A percentile compares a stretch with the other conserved stretches of the same genome.
Conservation (phyloP, 1,284 basidiomycete genomes). For the Somion occarium region DNA sequence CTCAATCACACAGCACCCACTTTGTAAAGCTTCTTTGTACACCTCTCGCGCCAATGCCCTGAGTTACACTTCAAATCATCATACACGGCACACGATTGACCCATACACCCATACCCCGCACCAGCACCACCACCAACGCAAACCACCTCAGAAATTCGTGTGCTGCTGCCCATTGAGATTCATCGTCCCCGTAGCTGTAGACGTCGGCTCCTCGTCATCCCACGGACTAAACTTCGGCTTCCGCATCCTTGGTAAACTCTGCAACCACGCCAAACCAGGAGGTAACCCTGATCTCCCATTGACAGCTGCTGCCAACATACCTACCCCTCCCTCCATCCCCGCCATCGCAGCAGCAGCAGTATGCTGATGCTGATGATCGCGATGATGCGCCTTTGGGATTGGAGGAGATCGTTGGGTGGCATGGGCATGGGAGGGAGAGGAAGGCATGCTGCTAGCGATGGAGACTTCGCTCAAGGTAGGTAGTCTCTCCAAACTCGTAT, state of each 20-base stretch:
- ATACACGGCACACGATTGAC: neutral
- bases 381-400: neutral
- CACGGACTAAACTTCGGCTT: conserved; percentile 35
- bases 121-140: neutral
- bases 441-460: conserved; percentile 47
- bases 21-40: too few relatives aligned
- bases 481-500: conserved; percentile 67
- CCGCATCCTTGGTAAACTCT: conserved; percentile 24
- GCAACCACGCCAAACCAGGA: conserved; percentile 28
- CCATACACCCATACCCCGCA: neutral
- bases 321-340: neutral
- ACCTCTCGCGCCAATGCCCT: too few relatives aligned
- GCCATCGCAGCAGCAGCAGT: neutral
- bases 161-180: neutral
- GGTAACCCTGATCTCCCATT: conserved; percentile 1
- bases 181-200: neutral
- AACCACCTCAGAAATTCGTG: neutral
- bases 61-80: too few relatives aligned
- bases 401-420: neutral
- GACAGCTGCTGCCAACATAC: neutral
- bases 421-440: conserved; percentile 39
- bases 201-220: conserved; percentile 25
- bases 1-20: neutral
- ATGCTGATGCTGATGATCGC: neutral
- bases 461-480: conserved; percentile 65